Evolutionary conservation across 1,284 basidiomycete genomes (phyloP).

Genomic region (Sporisorium exsertum): DNA sequence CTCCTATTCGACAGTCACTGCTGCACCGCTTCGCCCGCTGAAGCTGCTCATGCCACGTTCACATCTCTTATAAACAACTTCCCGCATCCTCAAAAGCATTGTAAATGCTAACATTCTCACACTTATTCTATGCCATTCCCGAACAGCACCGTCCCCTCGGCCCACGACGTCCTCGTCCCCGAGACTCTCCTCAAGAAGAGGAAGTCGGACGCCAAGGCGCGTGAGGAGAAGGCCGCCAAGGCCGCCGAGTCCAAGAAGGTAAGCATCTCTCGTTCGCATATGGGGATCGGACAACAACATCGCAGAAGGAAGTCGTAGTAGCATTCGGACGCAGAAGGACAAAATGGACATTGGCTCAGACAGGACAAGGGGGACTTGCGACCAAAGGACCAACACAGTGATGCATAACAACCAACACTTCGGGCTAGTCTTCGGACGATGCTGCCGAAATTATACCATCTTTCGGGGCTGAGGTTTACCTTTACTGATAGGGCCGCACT

Average conservation of each 20-base stretch:
- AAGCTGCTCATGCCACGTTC: slow-evolving; percentile 17
- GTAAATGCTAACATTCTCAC: slow-evolving; percentile 18
- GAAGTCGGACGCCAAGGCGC: slow-evolving; percentile 96
- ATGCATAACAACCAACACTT: slow-evolving; percentile 62
- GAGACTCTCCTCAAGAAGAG: slow-evolving; percentile 77
- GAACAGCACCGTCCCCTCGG: slow-evolving; percentile 64
- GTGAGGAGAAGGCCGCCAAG: slow-evolving; percentile 91
- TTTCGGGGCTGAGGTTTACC: slow-evolving; percentile 68
- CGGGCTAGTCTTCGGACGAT: slow-evolving; percentile 67
- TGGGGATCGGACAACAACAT: slow-evolving; percentile 75
- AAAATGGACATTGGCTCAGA: neutral
- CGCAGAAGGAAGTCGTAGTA: slow-evolving; percentile 75
- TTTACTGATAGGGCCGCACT: slow-evolving; percentile 8
- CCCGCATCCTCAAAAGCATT: neutral
- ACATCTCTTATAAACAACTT: neutral
- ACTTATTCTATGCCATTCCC: neutral
- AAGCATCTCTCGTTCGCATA: slow-evolving; percentile 37
- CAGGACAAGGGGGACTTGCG: slow-evolving; percentile 5
- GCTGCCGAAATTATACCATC: slow-evolving; percentile 69
- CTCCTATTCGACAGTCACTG: neutral
- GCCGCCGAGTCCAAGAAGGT: slow-evolving; percentile 93
- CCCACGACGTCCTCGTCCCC: slow-evolving; percentile 67
- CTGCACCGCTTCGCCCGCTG: neutral
- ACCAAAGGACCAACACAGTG: slow-evolving; percentile 43
- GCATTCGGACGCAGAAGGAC: neutral